Conservation (phyloP, 768 basidiomycete genomes). For the Leccinum disarticulatum region DNA sequence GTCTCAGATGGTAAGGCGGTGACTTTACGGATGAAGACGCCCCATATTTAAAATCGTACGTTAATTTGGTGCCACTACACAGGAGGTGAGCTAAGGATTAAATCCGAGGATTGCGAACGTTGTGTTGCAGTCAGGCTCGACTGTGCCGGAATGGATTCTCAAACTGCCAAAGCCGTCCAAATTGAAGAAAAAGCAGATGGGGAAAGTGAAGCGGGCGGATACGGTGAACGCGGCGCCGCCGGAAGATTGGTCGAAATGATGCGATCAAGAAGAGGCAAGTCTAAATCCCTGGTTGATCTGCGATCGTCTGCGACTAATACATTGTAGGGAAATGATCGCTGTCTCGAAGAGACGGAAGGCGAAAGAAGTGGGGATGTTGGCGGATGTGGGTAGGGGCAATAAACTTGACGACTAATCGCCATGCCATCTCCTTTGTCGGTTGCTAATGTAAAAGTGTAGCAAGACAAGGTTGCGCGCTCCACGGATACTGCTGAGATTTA, state of each 20-base stretch:
- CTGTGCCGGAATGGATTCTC: constrained; percentile 93
- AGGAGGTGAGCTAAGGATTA: constrained; percentile 9
- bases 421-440: constrained; percentile 13
- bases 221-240: constrained; percentile 68
- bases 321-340: constrained; percentile 70
- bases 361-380: constrained; percentile 23
- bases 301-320: not conserved
- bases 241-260: constrained; percentile 65
- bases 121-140: constrained; percentile 87
- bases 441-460: constrained; percentile 1
- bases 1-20: constrained; percentile 80
- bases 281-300: not conserved
- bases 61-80: constrained; percentile 4
- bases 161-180: constrained; percentile 92
- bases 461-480: not conserved
- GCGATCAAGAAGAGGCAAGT: constrained; percentile 71
- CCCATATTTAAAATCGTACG: constrained; percentile 86
- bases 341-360: constrained; percentile 68
- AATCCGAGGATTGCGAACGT: constrained; percentile 85
- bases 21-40: constrained; percentile 93
- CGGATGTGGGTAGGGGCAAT: not conserved
- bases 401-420: not conserved
- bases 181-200: constrained; percentile 78
- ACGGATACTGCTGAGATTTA: not conserved
- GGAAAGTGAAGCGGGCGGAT: constrained; percentile 78